Evolutionary conservation across 345 rosid genomes (phyloP), one percentile per base, ranked within the genome.

Genomic region (Mangifera indica): DNA sequence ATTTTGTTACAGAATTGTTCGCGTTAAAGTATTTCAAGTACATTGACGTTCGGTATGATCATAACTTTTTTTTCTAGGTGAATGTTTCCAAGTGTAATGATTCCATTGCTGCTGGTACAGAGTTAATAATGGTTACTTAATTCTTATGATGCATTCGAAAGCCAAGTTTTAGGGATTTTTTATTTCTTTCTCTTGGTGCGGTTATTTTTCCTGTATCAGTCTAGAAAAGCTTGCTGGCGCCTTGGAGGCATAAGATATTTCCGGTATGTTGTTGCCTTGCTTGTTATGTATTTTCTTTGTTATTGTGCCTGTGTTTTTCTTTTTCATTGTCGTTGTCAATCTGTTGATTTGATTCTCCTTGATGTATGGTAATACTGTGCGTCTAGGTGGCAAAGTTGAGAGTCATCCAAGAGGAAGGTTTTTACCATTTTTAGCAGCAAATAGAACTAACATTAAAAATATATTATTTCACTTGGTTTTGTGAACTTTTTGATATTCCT

Each of bases 121-220:
- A 34, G 37, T 34, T 24, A 17, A 26, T 34, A 26, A 5, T 32
- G 22, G 34, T 48, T 14, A 2, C 32, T 51, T 68, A 6, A 58
- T 56, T 74, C 32, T 22, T 56, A 20, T 52, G 49, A 49, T 29
- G 24, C 40, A 37, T 22, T 26, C 4, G 26, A 12, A 22, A 63
- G 37, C 34, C 46, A 1, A 45, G 7, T 65, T 45, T 10, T 51
- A 22, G 42, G 3, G 14, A n/a, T 24, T 60, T 51, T 20, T 45
- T 61, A 6, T 65, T 62, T 32, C 13, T 48, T 2, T 9, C 18
- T 40, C 10, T 60, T 5, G 60, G 59, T 0, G 18, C 84, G 90
- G 97, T 65, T 90, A 88, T 80, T 92, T 90, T 66, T 92, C 97
- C 26, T 89, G 84, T 78, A 84, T 92, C 76, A 88, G 92, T 81